A percentile compares a stretch with the other conserved stretches of the same genome.
phyloP scores from a whole-genome alignment of 139 green algal genomes.

The Nannochloris sp. region DNA sequence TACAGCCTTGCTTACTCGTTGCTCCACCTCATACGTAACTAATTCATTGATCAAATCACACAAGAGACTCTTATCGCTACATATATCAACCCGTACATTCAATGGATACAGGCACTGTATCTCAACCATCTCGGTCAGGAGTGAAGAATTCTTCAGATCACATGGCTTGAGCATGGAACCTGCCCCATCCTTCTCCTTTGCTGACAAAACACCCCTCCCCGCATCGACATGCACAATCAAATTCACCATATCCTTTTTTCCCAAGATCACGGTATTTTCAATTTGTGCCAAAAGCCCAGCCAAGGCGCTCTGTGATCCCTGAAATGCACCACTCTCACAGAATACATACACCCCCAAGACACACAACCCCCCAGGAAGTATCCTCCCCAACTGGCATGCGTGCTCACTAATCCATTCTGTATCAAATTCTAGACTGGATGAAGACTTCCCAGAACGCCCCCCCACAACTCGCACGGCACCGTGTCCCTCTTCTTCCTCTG shows the following conservation, averaged over 20 bases:
- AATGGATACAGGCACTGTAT: slow-evolving; percentile 11
- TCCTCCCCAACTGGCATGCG: slow-evolving; percentile 33
- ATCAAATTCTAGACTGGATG: slow-evolving; percentile 27
- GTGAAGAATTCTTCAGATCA: slow-evolving; percentile 4
- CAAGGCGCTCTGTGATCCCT: background rate
- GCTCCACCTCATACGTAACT: slow-evolving; percentile 1
- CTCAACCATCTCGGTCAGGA: slow-evolving; percentile 15
- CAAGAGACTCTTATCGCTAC: slow-evolving; percentile 2
- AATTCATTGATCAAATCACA: background rate
- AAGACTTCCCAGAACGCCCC: background rate
- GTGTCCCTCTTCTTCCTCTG: slow-evolving; percentile 10
- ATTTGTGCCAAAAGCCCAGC: background rate
- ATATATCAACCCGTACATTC: slow-evolving; percentile 1
- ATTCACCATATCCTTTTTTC: background rate
- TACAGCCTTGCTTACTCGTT: slow-evolving; percentile 5
- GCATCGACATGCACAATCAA: background rate
- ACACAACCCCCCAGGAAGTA: slow-evolving; percentile 38
- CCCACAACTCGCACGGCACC: background rate
- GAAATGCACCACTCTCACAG: slow-evolving; percentile 15
- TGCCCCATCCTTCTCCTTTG: background rate
- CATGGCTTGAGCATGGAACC: background rate
- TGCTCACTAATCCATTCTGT: slow-evolving; percentile 48
- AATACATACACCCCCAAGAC: slow-evolving; percentile 45
- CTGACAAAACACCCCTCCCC: background rate
- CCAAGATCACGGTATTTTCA: background rate